Evolutionary conservation across 805 yeast species (phyloP).

Genomic region (Lachancea lanzarotensis): DNA sequence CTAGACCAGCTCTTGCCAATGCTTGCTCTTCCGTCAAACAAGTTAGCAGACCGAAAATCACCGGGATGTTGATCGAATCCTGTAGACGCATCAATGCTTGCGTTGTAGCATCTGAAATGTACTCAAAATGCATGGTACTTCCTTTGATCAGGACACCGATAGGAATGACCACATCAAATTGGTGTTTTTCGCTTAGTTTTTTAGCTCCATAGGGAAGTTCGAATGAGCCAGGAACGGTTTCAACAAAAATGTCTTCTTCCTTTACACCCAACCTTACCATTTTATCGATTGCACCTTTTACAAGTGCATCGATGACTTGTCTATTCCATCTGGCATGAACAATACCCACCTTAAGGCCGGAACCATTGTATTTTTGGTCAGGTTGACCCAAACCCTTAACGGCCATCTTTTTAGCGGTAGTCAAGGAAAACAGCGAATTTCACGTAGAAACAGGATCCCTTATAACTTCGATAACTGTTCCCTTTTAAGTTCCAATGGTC

Average conservation of each 20-base stretch:
- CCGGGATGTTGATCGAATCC: conserved; percentile 62
- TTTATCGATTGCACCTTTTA: conserved; percentile 64
- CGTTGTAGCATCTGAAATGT: conserved; percentile 86
- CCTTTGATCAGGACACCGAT: conserved; percentile 96
- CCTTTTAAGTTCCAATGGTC: too few species aligned
- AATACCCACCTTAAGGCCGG: conserved; percentile 68
- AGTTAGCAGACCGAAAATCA: conserved; percentile 89
- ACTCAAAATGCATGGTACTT: conserved; percentile 96
- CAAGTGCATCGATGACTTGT: conserved; percentile 67
- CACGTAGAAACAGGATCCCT: too few species aligned
- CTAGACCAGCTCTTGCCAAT: conserved; percentile 83
- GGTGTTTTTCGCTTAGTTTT: conserved; percentile 42
- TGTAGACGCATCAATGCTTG: conserved; percentile 80
- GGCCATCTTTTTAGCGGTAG: conserved; percentile 61
- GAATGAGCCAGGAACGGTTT: conserved; percentile 90
- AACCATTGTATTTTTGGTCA: conserved; percentile 65
- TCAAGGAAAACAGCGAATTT: too few species aligned
- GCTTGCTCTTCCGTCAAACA: conserved; percentile 95
- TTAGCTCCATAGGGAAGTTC: conserved; percentile 84
- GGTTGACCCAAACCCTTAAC: conserved; percentile 72
- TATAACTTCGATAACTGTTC: too few species aligned
- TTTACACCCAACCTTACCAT: conserved; percentile 61
- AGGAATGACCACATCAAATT: conserved; percentile 82
- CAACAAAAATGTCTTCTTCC: conserved; percentile 69
- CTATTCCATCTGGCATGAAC: conserved; percentile 96